These are phyloP conservation scores for Irpex sp. DNA, from an alignment of 1,284 basidiomycete species.

Conservation along the genomic window DNA sequence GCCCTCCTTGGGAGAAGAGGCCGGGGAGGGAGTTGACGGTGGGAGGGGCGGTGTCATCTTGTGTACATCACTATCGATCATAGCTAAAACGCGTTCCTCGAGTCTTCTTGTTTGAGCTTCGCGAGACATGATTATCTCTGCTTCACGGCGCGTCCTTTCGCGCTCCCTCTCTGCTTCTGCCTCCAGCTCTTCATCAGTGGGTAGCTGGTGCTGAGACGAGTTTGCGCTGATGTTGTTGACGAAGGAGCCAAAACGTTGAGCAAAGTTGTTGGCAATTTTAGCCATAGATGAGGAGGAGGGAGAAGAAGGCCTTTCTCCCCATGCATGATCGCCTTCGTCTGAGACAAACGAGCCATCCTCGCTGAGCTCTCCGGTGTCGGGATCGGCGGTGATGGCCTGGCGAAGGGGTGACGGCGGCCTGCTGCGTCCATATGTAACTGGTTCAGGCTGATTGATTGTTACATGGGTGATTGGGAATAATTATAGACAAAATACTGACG, in stretches of 20 bases:
- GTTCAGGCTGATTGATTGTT: slow-evolving; percentile 28
- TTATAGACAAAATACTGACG: slow-evolving; percentile 21
- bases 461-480: slow-evolving; percentile 13
- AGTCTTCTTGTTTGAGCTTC: slow-evolving; percentile 66
- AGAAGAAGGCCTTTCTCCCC: slow-evolving; percentile 50
- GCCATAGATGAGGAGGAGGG: slow-evolving; percentile 65
- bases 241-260: slow-evolving; percentile 62
- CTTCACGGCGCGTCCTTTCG: slow-evolving; percentile 68
- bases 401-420: slow-evolving; percentile 68
- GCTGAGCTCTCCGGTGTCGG: slow-evolving; percentile 52
- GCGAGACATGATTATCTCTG: slow-evolving; percentile 65
- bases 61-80: slow-evolving; percentile 46
- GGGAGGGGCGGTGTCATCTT: slow-evolving; percentile 42
- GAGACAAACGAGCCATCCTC: slow-evolving; percentile 46
- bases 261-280: slow-evolving; percentile 66
- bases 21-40: slow-evolving; percentile 53
- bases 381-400: slow-evolving; percentile 50
- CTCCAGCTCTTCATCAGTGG: slow-evolving; percentile 72
- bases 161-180: slow-evolving; percentile 73
- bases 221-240: slow-evolving; percentile 45
- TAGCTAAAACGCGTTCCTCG: slow-evolving; percentile 70
- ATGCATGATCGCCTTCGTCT: slow-evolving; percentile 38
- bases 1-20: slow-evolving; percentile 60
- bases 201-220: slow-evolving; percentile 38
- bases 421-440: slow-evolving; percentile 28